phyloP scores from a whole-genome alignment of 257 asterid species.

The Plectranthus barbatus region DNA sequence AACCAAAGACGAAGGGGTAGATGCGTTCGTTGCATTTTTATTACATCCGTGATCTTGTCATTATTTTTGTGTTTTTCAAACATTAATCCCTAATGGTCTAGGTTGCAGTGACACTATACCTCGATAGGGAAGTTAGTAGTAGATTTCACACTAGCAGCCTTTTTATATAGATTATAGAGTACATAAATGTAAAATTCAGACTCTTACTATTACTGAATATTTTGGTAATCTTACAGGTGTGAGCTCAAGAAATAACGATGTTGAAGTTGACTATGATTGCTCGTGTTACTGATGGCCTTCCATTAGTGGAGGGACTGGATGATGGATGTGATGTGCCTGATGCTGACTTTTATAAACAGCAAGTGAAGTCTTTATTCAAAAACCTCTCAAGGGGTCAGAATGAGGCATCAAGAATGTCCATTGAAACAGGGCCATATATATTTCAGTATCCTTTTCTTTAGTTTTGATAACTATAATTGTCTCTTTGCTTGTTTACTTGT shows the following conservation, averaged over 20 bases:
- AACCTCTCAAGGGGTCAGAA: slow-evolving; percentile 79
- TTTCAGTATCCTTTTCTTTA: slow-evolving; percentile 75
- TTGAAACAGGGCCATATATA: slow-evolving; percentile 82
- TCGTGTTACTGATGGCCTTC: slow-evolving; percentile 97
- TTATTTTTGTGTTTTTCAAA: neutral
- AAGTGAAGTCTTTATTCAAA: slow-evolving; percentile 78
- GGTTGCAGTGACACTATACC: neutral
- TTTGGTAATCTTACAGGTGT: slow-evolving; percentile 27
- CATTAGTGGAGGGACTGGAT: slow-evolving; percentile 85
- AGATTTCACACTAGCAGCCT: neutral
- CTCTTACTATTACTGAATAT: neutral
- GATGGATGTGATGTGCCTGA: slow-evolving; percentile 88
- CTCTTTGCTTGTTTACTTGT: neutral
- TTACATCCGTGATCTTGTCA: neutral
- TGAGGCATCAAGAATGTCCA: slow-evolving; percentile 89
- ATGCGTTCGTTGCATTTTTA: neutral
- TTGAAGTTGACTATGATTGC: slow-evolving; percentile 93
- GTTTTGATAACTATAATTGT: neutral
- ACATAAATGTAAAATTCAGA: neutral
- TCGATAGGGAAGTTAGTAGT: neutral
- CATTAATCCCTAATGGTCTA: neutral
- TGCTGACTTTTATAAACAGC: slow-evolving; percentile 78
- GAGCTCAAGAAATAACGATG: slow-evolving; percentile 50
- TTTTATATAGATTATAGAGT: neutral
- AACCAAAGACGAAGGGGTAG: neutral